Base-by-base conservation (phyloP, 78 protist species). In the Capsaspora owczarzaki region DNA sequence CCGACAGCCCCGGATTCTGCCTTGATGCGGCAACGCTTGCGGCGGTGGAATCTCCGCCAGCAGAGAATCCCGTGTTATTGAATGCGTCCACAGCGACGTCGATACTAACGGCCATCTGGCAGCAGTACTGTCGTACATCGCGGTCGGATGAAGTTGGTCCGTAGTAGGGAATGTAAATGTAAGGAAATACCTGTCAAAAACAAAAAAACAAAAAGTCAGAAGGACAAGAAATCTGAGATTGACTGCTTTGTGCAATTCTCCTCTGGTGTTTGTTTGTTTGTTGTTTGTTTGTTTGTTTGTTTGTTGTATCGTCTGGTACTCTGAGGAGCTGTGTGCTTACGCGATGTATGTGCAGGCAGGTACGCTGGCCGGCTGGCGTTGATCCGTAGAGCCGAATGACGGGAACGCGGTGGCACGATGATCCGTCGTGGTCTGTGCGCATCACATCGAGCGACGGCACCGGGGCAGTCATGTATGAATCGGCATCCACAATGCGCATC, bases 281-380 rank as follows among this genome's bases (percentile, higher is more conserved):
- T n/a, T n/a, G n/a, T n/a, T n/a, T n/a, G n/a, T n/a, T n/a, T n/a
- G n/a, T n/a, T n/a, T n/a, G n/a, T n/a, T n/a, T n/a, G n/a, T n/a
- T n/a, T n/a, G n/a, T n/a, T n/a, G n/a, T n/a, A n/a, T n/a, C n/a
- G n/a, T n/a, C n/a, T n/a, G n/a, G n/a, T n/a, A n/a, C n/a, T n/a
- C n/a, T n/a, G n/a, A n/a, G n/a, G n/a, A n/a, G n/a, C n/a, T n/a
- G n/a, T n/a, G n/a, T n/a, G n/a, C n/a, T n/a, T n/a, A 56, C 47
- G 25, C 80, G 70, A 74, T 94, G 97, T 14, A 94, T 33, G 46
- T 94, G 97, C 44, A 85, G 23, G 63, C 93, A 89, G 22, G 72
- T 41, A 43, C 83, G 86, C 47, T 89, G 95, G 3, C 97, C 97
- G 16, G 81, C 86, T 22, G 95, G 90, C 27, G 94, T 91, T 14